Evolutionary conservation across 1,284 basidiomycete species (phyloP).

Genomic region (Neonothopanus nambi): DNA sequence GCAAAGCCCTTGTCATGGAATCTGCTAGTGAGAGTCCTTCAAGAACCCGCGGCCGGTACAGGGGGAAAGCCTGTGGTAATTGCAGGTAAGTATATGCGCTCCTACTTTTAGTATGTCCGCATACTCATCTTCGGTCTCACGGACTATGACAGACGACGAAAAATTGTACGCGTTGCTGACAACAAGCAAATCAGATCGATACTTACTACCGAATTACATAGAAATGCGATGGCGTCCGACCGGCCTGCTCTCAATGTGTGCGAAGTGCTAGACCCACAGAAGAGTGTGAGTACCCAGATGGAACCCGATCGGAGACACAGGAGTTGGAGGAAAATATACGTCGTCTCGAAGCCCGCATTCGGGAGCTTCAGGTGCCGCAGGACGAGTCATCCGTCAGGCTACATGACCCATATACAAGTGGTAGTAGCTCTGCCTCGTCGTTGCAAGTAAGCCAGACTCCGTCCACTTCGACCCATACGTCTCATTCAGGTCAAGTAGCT

Average conservation of each 20-base stretch:
- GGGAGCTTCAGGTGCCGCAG: slow-evolving; percentile 6
- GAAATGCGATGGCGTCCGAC: slow-evolving; percentile 13
- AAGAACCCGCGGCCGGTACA: background rate
- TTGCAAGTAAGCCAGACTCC: background rate
- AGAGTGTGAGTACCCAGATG: slow-evolving; percentile 10
- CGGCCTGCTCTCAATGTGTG: slow-evolving; percentile 10
- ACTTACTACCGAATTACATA: background rate
- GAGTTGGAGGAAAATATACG: slow-evolving; percentile 6
- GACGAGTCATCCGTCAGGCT: slow-evolving; percentile 1
- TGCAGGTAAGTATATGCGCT: no score
- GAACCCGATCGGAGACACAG: slow-evolving; percentile 4
- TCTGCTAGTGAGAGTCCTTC: no score
- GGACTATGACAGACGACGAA: no score
- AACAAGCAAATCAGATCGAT: no score
- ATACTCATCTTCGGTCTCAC: no score
- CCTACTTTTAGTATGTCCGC: no score
- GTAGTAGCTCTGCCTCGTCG: background rate
- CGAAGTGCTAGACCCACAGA: background rate
- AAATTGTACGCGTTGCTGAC: no score
- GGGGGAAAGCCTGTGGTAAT: slow-evolving; percentile 7
- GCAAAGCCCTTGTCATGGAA: no score
- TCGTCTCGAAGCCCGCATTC: slow-evolving; percentile 5
- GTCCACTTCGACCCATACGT: background rate
- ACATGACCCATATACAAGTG: slow-evolving; percentile 3
- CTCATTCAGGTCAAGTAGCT: background rate